Conservation (phyloP, 768 basidiomycete species). For the Psilocybe azurescens region DNA sequence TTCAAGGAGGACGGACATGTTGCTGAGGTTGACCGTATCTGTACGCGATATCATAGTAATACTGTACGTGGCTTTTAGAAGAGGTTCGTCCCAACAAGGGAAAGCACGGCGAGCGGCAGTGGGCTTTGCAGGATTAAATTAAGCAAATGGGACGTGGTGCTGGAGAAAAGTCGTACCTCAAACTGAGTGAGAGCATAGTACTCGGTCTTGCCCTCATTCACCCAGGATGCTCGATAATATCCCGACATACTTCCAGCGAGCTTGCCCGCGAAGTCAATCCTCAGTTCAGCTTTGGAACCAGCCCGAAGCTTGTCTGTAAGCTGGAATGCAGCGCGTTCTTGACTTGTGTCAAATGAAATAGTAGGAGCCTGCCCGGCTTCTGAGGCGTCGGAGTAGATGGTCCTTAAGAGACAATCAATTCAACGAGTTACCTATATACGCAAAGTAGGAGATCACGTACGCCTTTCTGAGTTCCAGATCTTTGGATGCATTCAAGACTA, state of each 20-base stretch:
- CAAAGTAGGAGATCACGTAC: constrained; percentile 29
- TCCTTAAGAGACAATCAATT: constrained; percentile 26
- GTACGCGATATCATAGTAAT: constrained; percentile 79
- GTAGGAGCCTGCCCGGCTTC: constrained; percentile 50
- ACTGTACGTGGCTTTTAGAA: constrained; percentile 82
- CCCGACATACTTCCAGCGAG: constrained; percentile 80
- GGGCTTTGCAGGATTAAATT: constrained; percentile 43
- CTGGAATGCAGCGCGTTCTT: constrained; percentile 70
- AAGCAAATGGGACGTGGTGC: neutral
- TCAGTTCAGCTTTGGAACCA: constrained; percentile 72
- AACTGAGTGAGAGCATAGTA: constrained; percentile 89
- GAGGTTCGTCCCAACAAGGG: constrained; percentile 94
- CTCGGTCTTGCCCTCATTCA: constrained; percentile 66
- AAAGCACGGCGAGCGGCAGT: constrained; percentile 85
- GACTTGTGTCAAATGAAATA: constrained; percentile 59
- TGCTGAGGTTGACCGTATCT: constrained; percentile 80
- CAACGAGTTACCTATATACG: no score
- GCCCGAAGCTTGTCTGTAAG: constrained; percentile 66
- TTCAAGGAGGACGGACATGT: constrained; percentile 85
- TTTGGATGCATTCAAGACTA: constrained; percentile 67
- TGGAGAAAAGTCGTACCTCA: constrained; percentile 49
- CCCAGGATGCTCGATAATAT: constrained; percentile 76
- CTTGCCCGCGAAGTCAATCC: constrained; percentile 67
- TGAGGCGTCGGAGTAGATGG: constrained; percentile 60
- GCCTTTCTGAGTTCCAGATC: constrained; percentile 62